Evolutionary conservation across 2,329 filamentous ascomycete species (phyloP).

Genomic region (Blastomyces silverae): DNA sequence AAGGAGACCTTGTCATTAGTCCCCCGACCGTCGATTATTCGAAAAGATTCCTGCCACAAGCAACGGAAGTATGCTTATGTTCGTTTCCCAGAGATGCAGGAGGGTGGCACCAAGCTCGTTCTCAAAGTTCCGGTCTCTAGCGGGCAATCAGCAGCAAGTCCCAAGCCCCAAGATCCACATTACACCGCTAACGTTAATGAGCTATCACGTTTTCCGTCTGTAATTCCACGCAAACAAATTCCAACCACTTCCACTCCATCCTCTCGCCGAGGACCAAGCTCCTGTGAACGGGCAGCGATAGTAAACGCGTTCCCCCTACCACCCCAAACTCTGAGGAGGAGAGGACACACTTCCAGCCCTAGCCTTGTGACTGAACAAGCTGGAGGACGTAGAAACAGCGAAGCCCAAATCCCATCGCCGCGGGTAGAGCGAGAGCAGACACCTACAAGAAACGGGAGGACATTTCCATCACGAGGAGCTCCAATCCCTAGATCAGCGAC

Average conservation of each 20-base stretch:
- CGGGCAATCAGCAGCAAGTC: background rate
- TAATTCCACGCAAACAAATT: constrained; percentile 3
- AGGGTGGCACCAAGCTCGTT: background rate
- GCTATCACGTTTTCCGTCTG: background rate
- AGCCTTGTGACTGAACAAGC: background rate
- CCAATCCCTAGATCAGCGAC: background rate
- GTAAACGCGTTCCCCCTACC: constrained; percentile 1
- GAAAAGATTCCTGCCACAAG: background rate
- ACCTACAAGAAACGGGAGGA: too few relatives aligned
- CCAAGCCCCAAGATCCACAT: background rate
- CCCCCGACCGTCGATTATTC: background rate
- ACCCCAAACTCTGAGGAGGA: background rate
- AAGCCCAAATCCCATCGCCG: background rate
- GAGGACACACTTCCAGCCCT: background rate
- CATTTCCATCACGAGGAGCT: background rate
- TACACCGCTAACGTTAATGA: background rate
- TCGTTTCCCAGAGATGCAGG: background rate
- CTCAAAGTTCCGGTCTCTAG: background rate
- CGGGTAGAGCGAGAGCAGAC: background rate
- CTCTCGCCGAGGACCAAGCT: background rate
- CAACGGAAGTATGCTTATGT: background rate
- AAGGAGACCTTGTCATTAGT: background rate
- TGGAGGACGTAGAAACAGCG: background rate
- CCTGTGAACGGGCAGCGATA: background rate
- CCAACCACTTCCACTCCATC: background rate